These are phyloP conservation scores for Talaromyces ruber DNA, from an alignment of 495 filamentous ascomycete species.

Conservation along the genomic window DNA sequence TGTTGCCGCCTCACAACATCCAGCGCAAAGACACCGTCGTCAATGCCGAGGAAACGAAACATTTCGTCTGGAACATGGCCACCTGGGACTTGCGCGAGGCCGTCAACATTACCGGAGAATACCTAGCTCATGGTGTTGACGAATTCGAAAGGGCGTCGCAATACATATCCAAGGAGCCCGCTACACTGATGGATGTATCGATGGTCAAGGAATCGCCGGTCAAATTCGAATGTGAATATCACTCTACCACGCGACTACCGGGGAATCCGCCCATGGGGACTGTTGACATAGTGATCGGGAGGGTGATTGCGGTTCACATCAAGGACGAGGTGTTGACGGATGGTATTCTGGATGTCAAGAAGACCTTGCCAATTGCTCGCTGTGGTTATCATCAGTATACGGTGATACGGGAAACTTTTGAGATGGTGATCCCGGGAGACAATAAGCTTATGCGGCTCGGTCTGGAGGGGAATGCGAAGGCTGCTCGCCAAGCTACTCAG, in stretches of 20 bases:
- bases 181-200: constrained; percentile 27
- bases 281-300: constrained; percentile 47
- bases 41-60: not conserved
- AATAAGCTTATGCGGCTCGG: not conserved
- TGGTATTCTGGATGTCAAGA: constrained; percentile 27
- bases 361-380: constrained; percentile 48
- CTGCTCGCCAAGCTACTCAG: not conserved
- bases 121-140: constrained; percentile 35
- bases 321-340: constrained; percentile 39
- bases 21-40: constrained; percentile 45
- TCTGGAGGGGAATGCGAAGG: not conserved
- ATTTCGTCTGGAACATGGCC: not conserved
- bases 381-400: constrained; percentile 52
- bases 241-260: constrained; percentile 41
- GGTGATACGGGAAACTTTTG: constrained; percentile 40
- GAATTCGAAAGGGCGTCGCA: constrained; percentile 36
- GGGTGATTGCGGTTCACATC: constrained; percentile 48
- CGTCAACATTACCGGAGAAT: constrained; percentile 41
- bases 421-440: constrained; percentile 35
- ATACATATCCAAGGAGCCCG: constrained; percentile 35
- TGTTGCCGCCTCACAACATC: constrained; percentile 23
- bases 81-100: constrained; percentile 21
- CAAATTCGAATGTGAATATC: constrained; percentile 48
- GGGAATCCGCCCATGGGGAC: constrained; percentile 45
- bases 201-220: constrained; percentile 46